Evolutionary conservation across 2,329 filamentous ascomycete species (phyloP).

Genomic region (Chlorencoelia australis): DNA sequence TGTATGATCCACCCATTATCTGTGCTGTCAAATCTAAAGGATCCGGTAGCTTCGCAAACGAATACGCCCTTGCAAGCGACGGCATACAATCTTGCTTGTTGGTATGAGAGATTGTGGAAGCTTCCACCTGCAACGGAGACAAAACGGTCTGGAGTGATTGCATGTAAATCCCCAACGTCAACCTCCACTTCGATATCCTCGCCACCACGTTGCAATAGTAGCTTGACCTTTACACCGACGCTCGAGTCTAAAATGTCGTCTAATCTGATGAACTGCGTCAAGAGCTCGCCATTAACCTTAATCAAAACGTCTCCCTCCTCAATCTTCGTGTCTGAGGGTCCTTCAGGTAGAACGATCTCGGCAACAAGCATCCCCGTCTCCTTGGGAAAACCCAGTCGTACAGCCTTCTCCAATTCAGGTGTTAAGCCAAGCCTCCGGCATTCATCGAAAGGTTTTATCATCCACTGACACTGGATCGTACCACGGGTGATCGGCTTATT

Average conservation of each 20-base stretch:
- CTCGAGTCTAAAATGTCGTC: constrained; percentile 87
- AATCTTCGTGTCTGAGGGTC: constrained; percentile 76
- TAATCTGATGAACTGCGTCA: constrained; percentile 85
- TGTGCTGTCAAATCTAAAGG: constrained; percentile 86
- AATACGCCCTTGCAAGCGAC: constrained; percentile 89
- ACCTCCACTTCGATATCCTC: constrained; percentile 74
- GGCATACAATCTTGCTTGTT: constrained; percentile 91
- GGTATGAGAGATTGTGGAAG: constrained; percentile 94
- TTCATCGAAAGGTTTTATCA: constrained; percentile 95
- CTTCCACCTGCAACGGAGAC: constrained; percentile 88
- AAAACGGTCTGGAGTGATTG: constrained; percentile 91
- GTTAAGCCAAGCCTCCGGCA: constrained; percentile 81
- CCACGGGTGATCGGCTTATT: constrained; percentile 71
- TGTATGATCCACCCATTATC: constrained; percentile 92
- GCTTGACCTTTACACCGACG: constrained; percentile 66
- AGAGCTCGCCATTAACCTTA: constrained; percentile 84
- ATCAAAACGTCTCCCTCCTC: constrained; percentile 91
- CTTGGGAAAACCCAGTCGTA: constrained; percentile 74
- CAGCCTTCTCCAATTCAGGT: constrained; percentile 74
- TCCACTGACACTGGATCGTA: constrained; percentile 96
- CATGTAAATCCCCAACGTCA: constrained; percentile 78
- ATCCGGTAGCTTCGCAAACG: constrained; percentile 88
- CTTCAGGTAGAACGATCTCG: constrained; percentile 86
- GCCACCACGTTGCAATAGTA: constrained; percentile 82
- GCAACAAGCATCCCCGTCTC: constrained; percentile 97